Percentiles rank a stretch among this genome's conserved stretches.
phyloP scores from a whole-genome alignment of 306 rosid species.

The Nissolia schottii region DNA sequence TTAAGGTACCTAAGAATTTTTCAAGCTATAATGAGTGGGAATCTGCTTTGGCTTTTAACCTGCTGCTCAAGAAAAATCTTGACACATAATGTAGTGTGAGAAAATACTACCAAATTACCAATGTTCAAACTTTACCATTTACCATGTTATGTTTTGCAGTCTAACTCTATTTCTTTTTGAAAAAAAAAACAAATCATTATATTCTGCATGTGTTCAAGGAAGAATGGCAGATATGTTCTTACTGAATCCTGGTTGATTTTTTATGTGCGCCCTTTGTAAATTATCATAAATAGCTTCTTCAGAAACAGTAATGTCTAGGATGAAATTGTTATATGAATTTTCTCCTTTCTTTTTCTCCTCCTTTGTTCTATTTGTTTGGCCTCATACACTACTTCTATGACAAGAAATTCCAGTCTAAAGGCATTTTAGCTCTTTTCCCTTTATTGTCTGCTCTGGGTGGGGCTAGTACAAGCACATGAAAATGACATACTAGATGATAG shows the following conservation, averaged over 20 bases:
- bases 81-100: neutral
- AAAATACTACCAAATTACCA: no score
- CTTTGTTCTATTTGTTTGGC: neutral
- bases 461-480: constrained; percentile 4
- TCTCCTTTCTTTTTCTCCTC: neutral
- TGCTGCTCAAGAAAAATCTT: neutral
- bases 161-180: no score
- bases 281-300: neutral
- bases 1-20: no score
- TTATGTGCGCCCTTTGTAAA: neutral
- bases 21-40: neutral
- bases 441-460: constrained; percentile 12
- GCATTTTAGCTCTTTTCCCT: constrained; percentile 14
- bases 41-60: constrained; percentile 10
- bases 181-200: neutral
- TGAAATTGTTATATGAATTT: constrained; percentile 2
- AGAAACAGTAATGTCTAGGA: neutral
- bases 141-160: neutral
- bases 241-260: constrained; percentile 27
- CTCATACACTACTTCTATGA: neutral
- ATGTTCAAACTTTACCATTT: neutral
- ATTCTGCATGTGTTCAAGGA: neutral
- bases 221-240: neutral
- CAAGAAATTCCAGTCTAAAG: constrained; percentile 19
- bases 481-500: constrained; percentile 19